phyloP scores from a whole-genome alignment of 2,329 filamentous ascomycete genomes.

The Cercospora sp. region DNA sequence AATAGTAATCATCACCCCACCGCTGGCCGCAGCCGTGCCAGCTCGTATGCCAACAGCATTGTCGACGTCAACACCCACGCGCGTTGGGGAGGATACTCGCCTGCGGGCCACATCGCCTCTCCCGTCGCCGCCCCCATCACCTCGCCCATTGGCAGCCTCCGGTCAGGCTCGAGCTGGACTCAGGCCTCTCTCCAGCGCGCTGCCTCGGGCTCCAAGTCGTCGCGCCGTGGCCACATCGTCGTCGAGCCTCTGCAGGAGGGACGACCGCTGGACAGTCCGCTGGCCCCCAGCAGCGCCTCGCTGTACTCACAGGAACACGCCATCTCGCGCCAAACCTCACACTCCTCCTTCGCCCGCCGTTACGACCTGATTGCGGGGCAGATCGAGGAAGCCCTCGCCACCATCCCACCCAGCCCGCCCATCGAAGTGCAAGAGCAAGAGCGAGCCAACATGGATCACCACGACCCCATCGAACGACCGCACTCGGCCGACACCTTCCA shows the following conservation, averaged over 20 bases:
- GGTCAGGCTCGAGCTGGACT: constrained; percentile 49
- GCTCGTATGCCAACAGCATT: constrained; percentile 53
- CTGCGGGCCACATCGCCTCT: background rate
- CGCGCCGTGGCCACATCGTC: constrained; percentile 41
- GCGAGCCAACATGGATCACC: constrained; percentile 25
- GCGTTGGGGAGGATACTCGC: constrained; percentile 67
- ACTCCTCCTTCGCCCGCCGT: constrained; percentile 32
- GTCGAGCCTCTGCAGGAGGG: constrained; percentile 43
- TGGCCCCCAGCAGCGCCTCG: constrained; percentile 32
- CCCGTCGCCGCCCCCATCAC: background rate
- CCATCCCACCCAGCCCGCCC: constrained; percentile 31
- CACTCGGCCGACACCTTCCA: constrained; percentile 62
- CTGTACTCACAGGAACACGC: constrained; percentile 25
- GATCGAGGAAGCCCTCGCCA: constrained; percentile 33
- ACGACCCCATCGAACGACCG: constrained; percentile 44
- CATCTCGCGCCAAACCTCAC: constrained; percentile 29
- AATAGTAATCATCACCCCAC: constrained; percentile 11
- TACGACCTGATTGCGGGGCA: constrained; percentile 37
- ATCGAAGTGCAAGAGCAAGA: constrained; percentile 26
- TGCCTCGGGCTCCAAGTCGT: constrained; percentile 45
- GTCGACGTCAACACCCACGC: constrained; percentile 67
- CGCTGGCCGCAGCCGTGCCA: constrained; percentile 58
- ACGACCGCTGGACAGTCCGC: constrained; percentile 38
- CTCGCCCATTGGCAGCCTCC: constrained; percentile 59
- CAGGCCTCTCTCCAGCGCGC: constrained; percentile 38